Evolutionary conservation across 2,329 filamentous ascomycete species (phyloP), one percentile per base, ranked within the genome.

Genomic region (Pestalotiopsis sp.): DNA sequence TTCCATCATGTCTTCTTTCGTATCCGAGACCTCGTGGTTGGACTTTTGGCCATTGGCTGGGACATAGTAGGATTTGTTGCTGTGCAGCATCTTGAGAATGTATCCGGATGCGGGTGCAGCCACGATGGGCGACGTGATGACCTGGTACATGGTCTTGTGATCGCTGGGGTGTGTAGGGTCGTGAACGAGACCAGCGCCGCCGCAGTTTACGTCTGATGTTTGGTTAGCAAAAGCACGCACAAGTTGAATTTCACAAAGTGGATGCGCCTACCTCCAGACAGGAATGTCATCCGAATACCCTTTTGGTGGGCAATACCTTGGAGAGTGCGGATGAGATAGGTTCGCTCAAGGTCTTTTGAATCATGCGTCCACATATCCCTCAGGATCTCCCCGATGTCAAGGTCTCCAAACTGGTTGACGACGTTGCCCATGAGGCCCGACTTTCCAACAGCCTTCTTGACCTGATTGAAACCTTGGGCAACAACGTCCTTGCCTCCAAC

Each of bases 1-100:
- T 84, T 99, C 96, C 93, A 99, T 97, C 96, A 99, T 99, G 82
- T 99, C 96, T 80, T 99, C 96, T 81, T 99, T 98, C 61, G 96
- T 99, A 79, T 99, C 96, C 1, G 91, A 92, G 1, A 93, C 87
- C 72, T 91, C 88, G 70, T 94, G 89, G 1, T 87, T 66, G 23
- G 92, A 91, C 72, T 89, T 88, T 68, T 94, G 90, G 1, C 95
- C 95, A 80, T 99, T 99, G 67, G 89, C 86, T 0, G 96, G 96
- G 67, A 99, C 87, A 80, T 98, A 99, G 36, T 98, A 89, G 49
- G 93, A 89, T 80, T 95, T 96, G 83, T 95, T 95, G 84, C 92
- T 96, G 85, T 98, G 94, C n/a, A 99, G 90, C 77, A 99, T 88
- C 80, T 97, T 97, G 74, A 98, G 87, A 57, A 98, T 91, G 81